Base-by-base conservation (phyloP, 345 rosid genomes). In the Lumnitzera racemosa region DNA sequence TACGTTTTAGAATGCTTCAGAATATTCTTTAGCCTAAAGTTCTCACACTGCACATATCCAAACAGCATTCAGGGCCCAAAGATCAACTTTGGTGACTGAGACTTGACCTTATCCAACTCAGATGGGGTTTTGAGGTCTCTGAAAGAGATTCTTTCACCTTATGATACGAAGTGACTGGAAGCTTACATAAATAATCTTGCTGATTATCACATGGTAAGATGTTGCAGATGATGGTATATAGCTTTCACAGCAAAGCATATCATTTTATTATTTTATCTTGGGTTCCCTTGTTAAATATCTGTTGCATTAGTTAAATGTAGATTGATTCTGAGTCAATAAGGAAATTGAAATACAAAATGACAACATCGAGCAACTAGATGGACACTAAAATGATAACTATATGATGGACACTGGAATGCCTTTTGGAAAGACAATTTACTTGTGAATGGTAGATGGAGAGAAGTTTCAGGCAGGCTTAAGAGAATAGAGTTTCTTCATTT, bases 61-160 rank as follows among this genome's bases (percentile, higher is more conserved):
- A 27, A 49, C 84, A 94, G 99, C 73, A 74, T 94, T 70, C 52
- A 90, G 77, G 90, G 84, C 78, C 97, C 99, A 4, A 88, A 81
- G 71, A 84, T 88, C 70, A 78, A 84, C 66, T 94, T 82, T 68
- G 16, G 65, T 3, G 80, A 76, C 65, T 52, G 47, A 51, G 81
- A 70, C 46, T 67, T 80, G 49, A 24, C 67, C 3, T 46, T 62
- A 47, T 74, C 74, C 46, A 47, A 64, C 64, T 72, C 86, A 31
- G 85, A 87, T 50, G 81, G 68, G 67, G 74, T 62, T 64, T 79
- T 76, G 80, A 85, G 63, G 70, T 79, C 80, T 51, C 74, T 74
- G 31, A 72, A 62, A 51, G 76, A 67, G 60, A 59, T 75, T 31
- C 47, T 87, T 46, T 84, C 96, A 58, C 88, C 84, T 11, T 65